phyloP scores from a whole-genome alignment of 2,329 filamentous ascomycete genomes.

The Fulvia fulva region DNA sequence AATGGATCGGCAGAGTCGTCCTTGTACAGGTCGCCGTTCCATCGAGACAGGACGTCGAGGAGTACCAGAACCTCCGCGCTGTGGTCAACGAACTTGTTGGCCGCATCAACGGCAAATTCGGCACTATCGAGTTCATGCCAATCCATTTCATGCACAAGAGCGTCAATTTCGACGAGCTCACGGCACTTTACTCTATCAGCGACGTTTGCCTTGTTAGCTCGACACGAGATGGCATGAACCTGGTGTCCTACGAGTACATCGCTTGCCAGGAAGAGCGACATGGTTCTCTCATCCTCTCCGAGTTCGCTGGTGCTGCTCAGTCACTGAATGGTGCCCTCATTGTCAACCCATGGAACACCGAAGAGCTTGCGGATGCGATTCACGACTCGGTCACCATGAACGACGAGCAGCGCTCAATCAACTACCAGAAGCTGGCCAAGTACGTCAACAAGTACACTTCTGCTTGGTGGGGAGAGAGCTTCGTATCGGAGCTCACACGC shows the following conservation, averaged over 20 bases:
- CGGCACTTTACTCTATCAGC: constrained; percentile 85
- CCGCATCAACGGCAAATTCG: constrained; percentile 94
- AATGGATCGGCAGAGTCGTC: constrained; percentile 97
- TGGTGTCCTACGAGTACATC: constrained; percentile 98
- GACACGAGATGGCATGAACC: constrained; percentile 97
- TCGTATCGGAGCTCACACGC: constrained; percentile 73
- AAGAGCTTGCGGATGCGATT: constrained; percentile 87
- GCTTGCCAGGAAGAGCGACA: constrained; percentile 86
- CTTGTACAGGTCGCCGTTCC: constrained; percentile 95
- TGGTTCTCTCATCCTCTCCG: constrained; percentile 89
- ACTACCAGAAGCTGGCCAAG: constrained; percentile 87
- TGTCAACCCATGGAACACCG: constrained; percentile 98
- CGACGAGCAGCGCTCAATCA: constrained; percentile 76
- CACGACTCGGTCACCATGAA: constrained; percentile 97
- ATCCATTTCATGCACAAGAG: constrained; percentile 98
- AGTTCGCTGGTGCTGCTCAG: constrained; percentile 94
- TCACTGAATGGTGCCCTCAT: constrained; percentile 89
- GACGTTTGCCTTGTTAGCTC: constrained; percentile 91
- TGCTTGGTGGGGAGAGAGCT: constrained; percentile 93
- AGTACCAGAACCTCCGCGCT: constrained; percentile 92
- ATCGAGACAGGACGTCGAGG: constrained; percentile 90
- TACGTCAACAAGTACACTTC: constrained; percentile 97
- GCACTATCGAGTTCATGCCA: constrained; percentile 96
- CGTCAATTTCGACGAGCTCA: constrained; percentile 89
- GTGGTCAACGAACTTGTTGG: constrained; percentile 97